Base-by-base conservation (phyloP, 805 yeast genomes). In the Hanseniaspora occidentalis region DNA sequence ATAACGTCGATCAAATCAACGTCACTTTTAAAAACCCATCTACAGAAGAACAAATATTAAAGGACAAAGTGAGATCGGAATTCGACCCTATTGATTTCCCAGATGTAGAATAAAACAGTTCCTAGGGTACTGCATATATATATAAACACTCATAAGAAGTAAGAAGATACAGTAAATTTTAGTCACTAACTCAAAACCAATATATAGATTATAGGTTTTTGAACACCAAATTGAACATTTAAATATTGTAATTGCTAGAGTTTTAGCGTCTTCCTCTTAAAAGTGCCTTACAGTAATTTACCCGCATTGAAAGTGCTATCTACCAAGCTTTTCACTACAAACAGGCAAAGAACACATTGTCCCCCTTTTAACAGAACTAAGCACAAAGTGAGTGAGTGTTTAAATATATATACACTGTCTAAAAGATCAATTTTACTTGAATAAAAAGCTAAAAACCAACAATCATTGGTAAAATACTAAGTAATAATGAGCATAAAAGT, bases 81-180 rank as follows among this genome's bases (percentile, higher is more conserved):
- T 79, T 63, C 48, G 85, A 79, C 60, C 85, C 85, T 36, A 76
- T 79, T 71, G 83, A 79, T 53, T 79, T 58, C 43, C 60, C 62
- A 14, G 53, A 51, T 23, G 54, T 57, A 2, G 62, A 57, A 19
- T 31, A 21, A 18, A 27, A 10, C 18, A 5, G 9, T 6, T 8
- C n/a, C n/a, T n/a, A n/a, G n/a, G n/a, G n/a, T n/a, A n/a, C n/a
- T n/a, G 11, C 11, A 24, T 24, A 24, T 11, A 24, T 24, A 24
- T 24, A 24, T 24, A 24, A 9, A 9, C 11, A 9, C 11, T 24
- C 26, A 23, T 23, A 22, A n/a, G 14, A 35, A 23, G 16, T 8
- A 27, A 27, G 13, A 10, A 8, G n/a, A 31, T 18, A 9, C 13
- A 31, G 6, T 17, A 16, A 31, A 9, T 3, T 18, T 18, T n/a